phyloP scores from a whole-genome alignment of 1,284 basidiomycete species.

The Inonotus hispidus region DNA sequence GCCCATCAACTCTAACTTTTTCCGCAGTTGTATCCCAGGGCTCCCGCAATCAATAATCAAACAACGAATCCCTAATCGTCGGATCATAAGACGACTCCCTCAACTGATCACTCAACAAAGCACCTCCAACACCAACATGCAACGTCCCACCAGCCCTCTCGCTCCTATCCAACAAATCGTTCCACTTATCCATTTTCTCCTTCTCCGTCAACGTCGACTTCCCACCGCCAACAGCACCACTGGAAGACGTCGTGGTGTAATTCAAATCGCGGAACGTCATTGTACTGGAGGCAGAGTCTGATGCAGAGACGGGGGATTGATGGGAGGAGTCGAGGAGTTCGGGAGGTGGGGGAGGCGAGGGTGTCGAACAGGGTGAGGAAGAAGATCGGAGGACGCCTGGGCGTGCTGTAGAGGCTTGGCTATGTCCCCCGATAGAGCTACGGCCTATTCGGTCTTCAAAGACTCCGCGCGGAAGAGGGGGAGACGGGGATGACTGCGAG shows the following conservation, averaged over 20 bases:
- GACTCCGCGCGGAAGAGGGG: slow-evolving; percentile 21
- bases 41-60: slow-evolving; percentile 5
- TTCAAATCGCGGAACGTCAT: slow-evolving; percentile 47
- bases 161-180: slow-evolving; percentile 58
- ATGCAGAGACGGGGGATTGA: slow-evolving; percentile 11
- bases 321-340: slow-evolving; percentile 19
- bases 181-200: slow-evolving; percentile 67
- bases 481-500: background rate
- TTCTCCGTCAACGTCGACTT: slow-evolving; percentile 45
- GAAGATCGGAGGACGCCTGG: slow-evolving; percentile 17
- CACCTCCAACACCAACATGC: slow-evolving; percentile 35
- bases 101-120: slow-evolving; percentile 40
- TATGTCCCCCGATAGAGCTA: slow-evolving; percentile 26
- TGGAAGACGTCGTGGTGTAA: too few relatives aligned
- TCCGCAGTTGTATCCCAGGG: too few relatives aligned
- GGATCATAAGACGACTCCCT: slow-evolving; percentile 20
- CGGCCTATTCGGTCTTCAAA: slow-evolving; percentile 26
- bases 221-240: background rate
- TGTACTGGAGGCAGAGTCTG: slow-evolving; percentile 25
- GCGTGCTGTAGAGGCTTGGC: slow-evolving; percentile 29
- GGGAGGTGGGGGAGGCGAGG: slow-evolving; percentile 21
- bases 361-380: slow-evolving; percentile 9
- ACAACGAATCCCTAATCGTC: slow-evolving; percentile 11
- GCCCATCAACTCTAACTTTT: background rate
- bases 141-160: slow-evolving; percentile 64